A percentile compares a stretch with the other conserved stretches of the same genome.
These are phyloP conservation scores for Apiospora pterosperma DNA, from an alignment of 2,329 filamentous ascomycete species.

Conservation along the genomic window DNA sequence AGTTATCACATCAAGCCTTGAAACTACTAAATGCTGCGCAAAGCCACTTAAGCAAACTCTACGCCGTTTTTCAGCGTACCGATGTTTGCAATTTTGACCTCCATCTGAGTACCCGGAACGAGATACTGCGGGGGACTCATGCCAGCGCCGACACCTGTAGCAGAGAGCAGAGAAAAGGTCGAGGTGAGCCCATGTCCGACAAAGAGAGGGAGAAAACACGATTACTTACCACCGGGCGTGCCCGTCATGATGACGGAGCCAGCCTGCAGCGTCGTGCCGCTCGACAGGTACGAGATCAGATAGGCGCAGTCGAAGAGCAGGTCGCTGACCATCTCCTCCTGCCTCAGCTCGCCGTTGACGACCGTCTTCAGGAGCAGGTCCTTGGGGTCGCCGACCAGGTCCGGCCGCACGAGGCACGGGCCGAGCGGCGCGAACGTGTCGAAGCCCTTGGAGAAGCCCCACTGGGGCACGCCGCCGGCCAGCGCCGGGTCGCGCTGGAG, in stretches of 20 bases:
- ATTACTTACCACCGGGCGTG: slow-evolving; percentile 35
- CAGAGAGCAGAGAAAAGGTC: too few species aligned
- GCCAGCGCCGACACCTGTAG: not conserved
- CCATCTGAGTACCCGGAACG: not conserved
- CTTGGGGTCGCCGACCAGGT: slow-evolving; percentile 39
- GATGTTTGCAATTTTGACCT: not conserved
- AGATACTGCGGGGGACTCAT: not conserved
- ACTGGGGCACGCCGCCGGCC: slow-evolving; percentile 52
- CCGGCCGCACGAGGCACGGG: slow-evolving; percentile 41
- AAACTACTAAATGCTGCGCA: too few species aligned
- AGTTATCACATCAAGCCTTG: too few species aligned
- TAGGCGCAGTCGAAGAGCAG: slow-evolving; percentile 40
- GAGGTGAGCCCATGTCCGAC: too few species aligned
- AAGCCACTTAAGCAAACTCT: not conserved
- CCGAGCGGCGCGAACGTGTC: slow-evolving; percentile 54
- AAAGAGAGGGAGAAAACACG: too few species aligned
- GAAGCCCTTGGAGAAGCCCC: slow-evolving; percentile 55
- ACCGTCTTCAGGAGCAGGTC: slow-evolving; percentile 40
- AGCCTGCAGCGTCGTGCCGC: slow-evolving; percentile 38
- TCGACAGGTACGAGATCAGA: slow-evolving; percentile 33
- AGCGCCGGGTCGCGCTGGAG: slow-evolving; percentile 45
- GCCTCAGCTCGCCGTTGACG: slow-evolving; percentile 45
- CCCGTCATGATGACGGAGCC: slow-evolving; percentile 44
- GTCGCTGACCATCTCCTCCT: slow-evolving; percentile 37
- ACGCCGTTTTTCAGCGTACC: not conserved